Evolutionary conservation across 2,329 filamentous ascomycete species (phyloP).

Genomic region (Thielaviopsis musarum): DNA sequence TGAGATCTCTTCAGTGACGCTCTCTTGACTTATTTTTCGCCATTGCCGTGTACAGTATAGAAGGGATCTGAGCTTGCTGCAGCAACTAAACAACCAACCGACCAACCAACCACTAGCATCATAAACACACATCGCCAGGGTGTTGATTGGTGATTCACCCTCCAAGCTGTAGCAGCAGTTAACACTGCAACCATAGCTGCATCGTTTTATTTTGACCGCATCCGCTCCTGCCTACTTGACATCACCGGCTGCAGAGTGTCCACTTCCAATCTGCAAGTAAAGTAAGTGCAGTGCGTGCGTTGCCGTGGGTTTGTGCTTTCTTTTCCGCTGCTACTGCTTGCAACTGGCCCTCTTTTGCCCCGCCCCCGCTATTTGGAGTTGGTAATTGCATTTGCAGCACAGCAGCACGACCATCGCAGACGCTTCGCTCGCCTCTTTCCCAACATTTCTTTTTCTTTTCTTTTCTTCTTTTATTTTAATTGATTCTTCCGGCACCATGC

Average conservation of each 20-base stretch:
- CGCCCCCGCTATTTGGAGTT: conserved; percentile 8
- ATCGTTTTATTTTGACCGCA: not conserved
- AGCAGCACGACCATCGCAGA: not conserved
- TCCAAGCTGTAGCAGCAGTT: not conserved
- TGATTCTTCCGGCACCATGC: conserved; percentile 24
- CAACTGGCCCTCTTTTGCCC: not conserved
- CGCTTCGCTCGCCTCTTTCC: not conserved
- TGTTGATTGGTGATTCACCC: not conserved
- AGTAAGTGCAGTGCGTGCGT: not conserved
- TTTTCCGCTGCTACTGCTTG: not conserved
- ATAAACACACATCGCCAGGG: not conserved
- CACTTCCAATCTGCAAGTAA: not conserved
- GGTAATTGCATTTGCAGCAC: not conserved
- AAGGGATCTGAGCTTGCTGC: not conserved
- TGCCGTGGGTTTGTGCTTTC: not conserved
- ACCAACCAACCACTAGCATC: not conserved
- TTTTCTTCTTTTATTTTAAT: not conserved
- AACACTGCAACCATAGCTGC: not conserved
- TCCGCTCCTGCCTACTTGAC: not conserved
- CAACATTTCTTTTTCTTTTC: not conserved
- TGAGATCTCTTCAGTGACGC: not conserved
- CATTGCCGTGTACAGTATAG: not conserved
- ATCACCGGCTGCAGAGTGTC: not conserved
- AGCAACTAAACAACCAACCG: not conserved
- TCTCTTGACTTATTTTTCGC: not conserved